Evolutionary conservation across 2,329 filamentous ascomycete genomes (phyloP).

Genomic region (Fusarium subtropicale): DNA sequence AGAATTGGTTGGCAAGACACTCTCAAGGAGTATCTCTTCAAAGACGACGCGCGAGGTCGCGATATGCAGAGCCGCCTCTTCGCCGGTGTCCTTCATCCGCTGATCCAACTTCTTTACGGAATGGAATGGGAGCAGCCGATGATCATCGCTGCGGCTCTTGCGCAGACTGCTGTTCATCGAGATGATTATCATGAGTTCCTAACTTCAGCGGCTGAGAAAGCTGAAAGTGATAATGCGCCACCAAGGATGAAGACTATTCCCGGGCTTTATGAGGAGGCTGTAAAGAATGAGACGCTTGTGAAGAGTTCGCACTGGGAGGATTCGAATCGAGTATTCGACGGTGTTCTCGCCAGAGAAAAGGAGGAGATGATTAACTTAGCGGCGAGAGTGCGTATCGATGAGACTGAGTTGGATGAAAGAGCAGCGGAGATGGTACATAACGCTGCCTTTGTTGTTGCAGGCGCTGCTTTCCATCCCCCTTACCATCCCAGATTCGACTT

Average conservation of each 20-base stretch:
- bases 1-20: conserved; percentile 68
- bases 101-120: conserved; percentile 88
- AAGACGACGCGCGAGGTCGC: conserved; percentile 71
- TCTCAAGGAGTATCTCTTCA: conserved; percentile 76
- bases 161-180: conserved; percentile 78
- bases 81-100: conserved; percentile 66
- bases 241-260: conserved; percentile 50
- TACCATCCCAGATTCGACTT: conserved; percentile 84
- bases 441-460: conserved; percentile 60
- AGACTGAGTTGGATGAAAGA: conserved; percentile 66
- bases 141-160: conserved; percentile 82
- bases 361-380: conserved; percentile 73
- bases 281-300: conserved; percentile 65
- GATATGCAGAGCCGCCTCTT: conserved; percentile 77
- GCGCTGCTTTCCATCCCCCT: conserved; percentile 70
- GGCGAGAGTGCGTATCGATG: conserved; percentile 66
- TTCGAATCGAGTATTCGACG: conserved; percentile 74
- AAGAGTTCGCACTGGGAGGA: conserved; percentile 62
- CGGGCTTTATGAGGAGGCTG: conserved; percentile 70
- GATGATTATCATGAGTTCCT: conserved; percentile 68
- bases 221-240: conserved; percentile 11
- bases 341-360: conserved; percentile 71
- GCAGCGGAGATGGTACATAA: conserved; percentile 76
- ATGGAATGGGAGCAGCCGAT: conserved; percentile 85
- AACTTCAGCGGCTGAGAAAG: conserved; percentile 59